These are phyloP conservation scores for Phaeosphaeriaceae sp. DNA, from an alignment of 2,329 filamentous ascomycete species.

Conservation along the genomic window DNA sequence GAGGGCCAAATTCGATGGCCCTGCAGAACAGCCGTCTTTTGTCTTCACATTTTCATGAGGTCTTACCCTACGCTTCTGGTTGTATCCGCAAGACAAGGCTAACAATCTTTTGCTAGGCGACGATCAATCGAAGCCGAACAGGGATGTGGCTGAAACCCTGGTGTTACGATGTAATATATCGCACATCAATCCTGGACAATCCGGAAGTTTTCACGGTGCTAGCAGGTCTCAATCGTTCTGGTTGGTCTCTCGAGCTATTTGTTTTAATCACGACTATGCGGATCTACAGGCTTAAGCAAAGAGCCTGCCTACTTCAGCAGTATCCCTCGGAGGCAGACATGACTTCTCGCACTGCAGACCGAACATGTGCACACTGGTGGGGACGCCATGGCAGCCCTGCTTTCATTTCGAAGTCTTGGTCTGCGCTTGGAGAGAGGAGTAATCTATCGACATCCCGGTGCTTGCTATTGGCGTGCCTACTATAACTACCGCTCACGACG, in stretches of 20 bases:
- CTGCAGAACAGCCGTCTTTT: too few relatives aligned
- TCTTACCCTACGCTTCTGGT: too few relatives aligned
- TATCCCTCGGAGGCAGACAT: not conserved
- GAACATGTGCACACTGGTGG: not conserved
- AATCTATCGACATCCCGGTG: not conserved
- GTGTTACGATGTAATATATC: slow-evolving; percentile 1
- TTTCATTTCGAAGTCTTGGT: not conserved
- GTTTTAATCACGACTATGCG: too few relatives aligned
- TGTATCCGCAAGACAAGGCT: too few relatives aligned
- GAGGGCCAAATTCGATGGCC: too few relatives aligned
- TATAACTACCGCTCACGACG: too few relatives aligned
- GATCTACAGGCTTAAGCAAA: too few relatives aligned
- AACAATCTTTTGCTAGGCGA: not conserved
- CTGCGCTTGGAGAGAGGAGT: not conserved
- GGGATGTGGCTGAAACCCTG: not conserved
- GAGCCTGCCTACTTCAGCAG: too few relatives aligned
- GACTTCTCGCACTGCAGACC: not conserved
- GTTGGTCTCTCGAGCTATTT: too few relatives aligned
- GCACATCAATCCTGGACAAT: not conserved
- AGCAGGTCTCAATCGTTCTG: too few relatives aligned
- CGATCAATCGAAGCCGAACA: not conserved
- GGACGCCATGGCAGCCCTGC: not conserved
- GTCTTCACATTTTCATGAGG: too few relatives aligned
- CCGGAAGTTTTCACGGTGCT: not conserved
- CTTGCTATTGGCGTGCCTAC: too few relatives aligned